Base-by-base conservation (phyloP, 2,329 filamentous ascomycete species). In the Penicillium capsulatum region DNA sequence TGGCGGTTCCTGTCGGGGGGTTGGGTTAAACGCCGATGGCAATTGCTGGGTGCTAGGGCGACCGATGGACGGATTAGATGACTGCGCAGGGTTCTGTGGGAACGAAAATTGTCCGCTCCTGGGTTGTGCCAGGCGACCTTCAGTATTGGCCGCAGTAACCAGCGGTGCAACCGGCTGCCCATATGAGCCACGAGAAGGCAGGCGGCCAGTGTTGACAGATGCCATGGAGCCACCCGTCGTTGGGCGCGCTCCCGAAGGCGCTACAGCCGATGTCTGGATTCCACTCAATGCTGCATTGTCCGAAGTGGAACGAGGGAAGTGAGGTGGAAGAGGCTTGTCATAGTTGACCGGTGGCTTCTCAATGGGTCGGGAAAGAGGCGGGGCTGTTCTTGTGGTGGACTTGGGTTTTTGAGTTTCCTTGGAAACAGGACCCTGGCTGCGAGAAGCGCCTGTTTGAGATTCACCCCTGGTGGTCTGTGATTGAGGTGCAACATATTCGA, bases 401-500 rank as follows among this genome's bases (percentile, higher is more conserved):
- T 31, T 38, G 17, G 40, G 29, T 9, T 19, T 31, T 17, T 40
- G 45, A n/a, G 34, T 31, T 13, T 52, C 43, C 3, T 41, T 19
- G 24, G 34, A 29, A 10, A 17, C 31, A 3, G 50, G 26, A 11
- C 14, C 39, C 26, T 42, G 40, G 20, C 34, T 33, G 24, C 38
- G 48, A 10, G 58, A 53, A 17, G 49, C 11, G 7, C 37, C 42
- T 13, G 26, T 13, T 7, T 40, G 41, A 10, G 38, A 40, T 47
- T 79, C 79, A 19, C 85, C 88, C 49, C 91, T 80, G 47, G 83
- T 77, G 1, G 91, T 96, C 59, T 91, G 82, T 4, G 88, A 94
- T 17, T 83, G 82, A 16, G 92, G 92, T 14, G 90, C 86, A 40
- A 97, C 92, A 65, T 98, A 98, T 70, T 98, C 92, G 45, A 98